These are phyloP conservation scores for Myriosclerotinia scirpicola DNA, from an alignment of 2,329 filamentous ascomycete genomes.

Conservation along the genomic window DNA sequence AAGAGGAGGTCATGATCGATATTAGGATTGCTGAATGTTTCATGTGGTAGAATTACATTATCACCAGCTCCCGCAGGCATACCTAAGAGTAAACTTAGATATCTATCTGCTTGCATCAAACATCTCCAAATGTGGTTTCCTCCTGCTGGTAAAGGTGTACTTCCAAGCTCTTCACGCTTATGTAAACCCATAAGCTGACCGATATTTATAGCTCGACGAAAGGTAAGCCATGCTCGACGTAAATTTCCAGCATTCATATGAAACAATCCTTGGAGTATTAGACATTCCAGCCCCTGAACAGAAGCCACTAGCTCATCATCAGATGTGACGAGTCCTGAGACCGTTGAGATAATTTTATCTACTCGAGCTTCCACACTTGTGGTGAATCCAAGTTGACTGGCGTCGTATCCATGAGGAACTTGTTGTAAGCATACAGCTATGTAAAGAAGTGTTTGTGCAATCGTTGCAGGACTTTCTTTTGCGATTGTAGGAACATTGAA, in stretches of 20 bases:
- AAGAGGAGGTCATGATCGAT: conserved; percentile 33
- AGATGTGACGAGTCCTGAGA: conserved; percentile 44
- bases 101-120: conserved; percentile 48
- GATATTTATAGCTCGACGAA: conserved; percentile 50
- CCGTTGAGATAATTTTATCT: conserved; percentile 35
- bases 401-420: conserved; percentile 34
- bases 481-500: conserved; percentile 33
- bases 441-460: conserved; percentile 36
- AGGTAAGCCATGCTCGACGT: conserved; percentile 50
- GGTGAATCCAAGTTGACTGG: conserved; percentile 28
- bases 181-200: conserved; percentile 42
- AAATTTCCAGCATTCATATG: conserved; percentile 50
- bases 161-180: conserved; percentile 23
- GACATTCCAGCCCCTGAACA: conserved; percentile 52
- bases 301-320: conserved; percentile 50
- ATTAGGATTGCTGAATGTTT: conserved; percentile 35
- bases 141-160: conserved; percentile 11
- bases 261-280: conserved; percentile 51
- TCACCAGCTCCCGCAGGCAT: conserved; percentile 33
- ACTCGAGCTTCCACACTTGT: conserved; percentile 33
- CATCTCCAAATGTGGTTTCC: conserved; percentile 48
- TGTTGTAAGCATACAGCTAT: conserved; percentile 39
- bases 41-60: conserved; percentile 28
- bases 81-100: conserved; percentile 42
- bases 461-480: conserved; percentile 33